A percentile compares a stretch with the other conserved stretches of the same genome.
phyloP scores from a whole-genome alignment of 345 rosid species.

The Salix udensis region DNA sequence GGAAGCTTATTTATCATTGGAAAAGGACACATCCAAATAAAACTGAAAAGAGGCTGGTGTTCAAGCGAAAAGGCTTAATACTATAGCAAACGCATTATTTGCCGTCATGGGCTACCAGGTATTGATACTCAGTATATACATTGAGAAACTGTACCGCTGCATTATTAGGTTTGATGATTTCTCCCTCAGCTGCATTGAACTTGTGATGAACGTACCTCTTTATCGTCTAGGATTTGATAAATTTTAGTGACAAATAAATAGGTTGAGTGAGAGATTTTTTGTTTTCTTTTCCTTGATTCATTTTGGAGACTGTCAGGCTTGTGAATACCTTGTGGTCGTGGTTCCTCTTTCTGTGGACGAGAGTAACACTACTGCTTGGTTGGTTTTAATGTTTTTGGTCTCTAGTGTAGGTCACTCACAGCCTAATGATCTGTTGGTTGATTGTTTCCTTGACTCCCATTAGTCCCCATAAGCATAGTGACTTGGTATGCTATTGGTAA shows the following conservation, averaged over 20 bases:
- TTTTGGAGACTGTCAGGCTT: neutral
- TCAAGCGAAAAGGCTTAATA: neutral
- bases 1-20: neutral
- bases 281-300: neutral
- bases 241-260: neutral
- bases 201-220: neutral
- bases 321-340: neutral
- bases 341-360: neutral
- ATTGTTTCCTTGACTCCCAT: neutral
- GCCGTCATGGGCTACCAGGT: neutral
- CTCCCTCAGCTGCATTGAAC: neutral
- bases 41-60: neutral
- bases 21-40: neutral
- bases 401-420: too few relatives aligned
- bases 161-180: neutral
- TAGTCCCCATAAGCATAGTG: neutral
- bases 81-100: neutral
- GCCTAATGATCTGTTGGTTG: neutral
- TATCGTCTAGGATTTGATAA: neutral
- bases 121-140: neutral
- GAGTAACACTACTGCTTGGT: neutral
- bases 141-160: neutral
- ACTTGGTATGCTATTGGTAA: neutral
- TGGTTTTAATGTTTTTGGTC: neutral
- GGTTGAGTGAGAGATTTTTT: neutral